Base-by-base conservation (phyloP, 495 filamentous ascomycete genomes). In the Choiromyces venosus region DNA sequence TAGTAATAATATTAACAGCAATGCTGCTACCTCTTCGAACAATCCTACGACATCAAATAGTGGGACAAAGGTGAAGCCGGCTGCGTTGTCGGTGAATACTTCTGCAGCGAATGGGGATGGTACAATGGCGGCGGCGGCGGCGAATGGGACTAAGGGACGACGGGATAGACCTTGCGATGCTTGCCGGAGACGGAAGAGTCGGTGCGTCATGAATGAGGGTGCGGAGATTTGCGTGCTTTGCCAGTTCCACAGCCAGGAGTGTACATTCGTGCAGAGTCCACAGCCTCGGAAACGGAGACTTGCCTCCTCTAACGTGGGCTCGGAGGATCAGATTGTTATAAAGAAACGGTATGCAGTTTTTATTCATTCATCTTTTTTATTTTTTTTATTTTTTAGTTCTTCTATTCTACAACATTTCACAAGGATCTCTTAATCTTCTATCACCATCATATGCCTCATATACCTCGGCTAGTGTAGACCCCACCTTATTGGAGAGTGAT, bases 131-230 rank as follows among this genome's bases (percentile, higher is more conserved):
- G 37, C 71, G 71, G 76, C 25, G 74, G 67, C 65, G 18, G 33
- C 12, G 67, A 78, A 67, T 39, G 74, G 76, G 9, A 70, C 65
- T 35, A 70, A 75, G 65, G 75, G 76, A 19, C 74, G 79, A 46
- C 87, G 86, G 83, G 87, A 86, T 76, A 85, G 77, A 81, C 87
- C 83, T 9, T 91, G 89, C 82, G 92, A 94, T 85, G 90, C 91
- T 61, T 99, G 95, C 83, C 86, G 93, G 71, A 88, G 88, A 83
- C 86, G 93, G 81, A 93, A 94, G 83, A 92, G 89, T 78, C 90
- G 93, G 79, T 99, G 95, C 84, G 93, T 96, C 71, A 91, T 97
- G 83, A 91, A 93, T 81, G 88, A 89, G 65, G 89, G 89, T 37
- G 86, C 88, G 44, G 86, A 86, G 37, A 85, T 84, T 78, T 91